phyloP scores from a whole-genome alignment of 108 stramenopile species.

The Skeletonema potamos region DNA sequence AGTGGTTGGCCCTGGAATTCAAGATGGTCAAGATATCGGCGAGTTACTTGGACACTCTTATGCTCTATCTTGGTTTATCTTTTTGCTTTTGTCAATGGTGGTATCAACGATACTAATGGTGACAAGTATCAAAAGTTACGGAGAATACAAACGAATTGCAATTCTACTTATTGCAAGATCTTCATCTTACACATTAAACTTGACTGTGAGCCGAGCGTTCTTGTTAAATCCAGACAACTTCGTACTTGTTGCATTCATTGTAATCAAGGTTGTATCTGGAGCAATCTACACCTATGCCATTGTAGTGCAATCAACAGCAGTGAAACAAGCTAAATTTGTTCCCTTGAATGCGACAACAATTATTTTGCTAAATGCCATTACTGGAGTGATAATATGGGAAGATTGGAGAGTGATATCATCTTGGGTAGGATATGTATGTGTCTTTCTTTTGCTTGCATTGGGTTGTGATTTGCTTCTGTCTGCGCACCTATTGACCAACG shows the following conservation, averaged over 20 bases:
- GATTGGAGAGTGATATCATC: constrained; percentile 25
- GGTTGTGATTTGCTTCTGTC: constrained; percentile 36
- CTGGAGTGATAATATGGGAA: constrained; percentile 50
- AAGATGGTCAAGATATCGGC: constrained; percentile 22
- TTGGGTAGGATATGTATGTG: constrained; percentile 45
- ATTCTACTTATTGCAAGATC: constrained; percentile 35
- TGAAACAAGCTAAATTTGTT: constrained; percentile 37
- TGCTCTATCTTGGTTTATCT: constrained; percentile 23
- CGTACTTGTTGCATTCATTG: constrained; percentile 10
- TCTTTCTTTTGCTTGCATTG: constrained; percentile 27
- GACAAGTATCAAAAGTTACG: neutral
- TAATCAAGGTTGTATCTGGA: constrained; percentile 26
- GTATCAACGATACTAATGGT: constrained; percentile 12
- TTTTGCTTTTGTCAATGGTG: constrained; percentile 16
- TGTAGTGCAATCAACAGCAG: constrained; percentile 40
- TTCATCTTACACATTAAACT: constrained; percentile 23
- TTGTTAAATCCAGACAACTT: constrained; percentile 7
- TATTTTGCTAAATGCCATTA: constrained; percentile 40
- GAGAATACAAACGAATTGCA: neutral
- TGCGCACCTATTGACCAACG: constrained; percentile 21
- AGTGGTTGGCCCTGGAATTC: constrained; percentile 37
- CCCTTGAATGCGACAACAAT: constrained; percentile 38
- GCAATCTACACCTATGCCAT: constrained; percentile 33
- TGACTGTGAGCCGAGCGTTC: constrained; percentile 28
- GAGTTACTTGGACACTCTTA: constrained; percentile 28